Conservation (phyloP, 2,329 filamentous ascomycete genomes). For the Clarireedia paspali region DNA sequence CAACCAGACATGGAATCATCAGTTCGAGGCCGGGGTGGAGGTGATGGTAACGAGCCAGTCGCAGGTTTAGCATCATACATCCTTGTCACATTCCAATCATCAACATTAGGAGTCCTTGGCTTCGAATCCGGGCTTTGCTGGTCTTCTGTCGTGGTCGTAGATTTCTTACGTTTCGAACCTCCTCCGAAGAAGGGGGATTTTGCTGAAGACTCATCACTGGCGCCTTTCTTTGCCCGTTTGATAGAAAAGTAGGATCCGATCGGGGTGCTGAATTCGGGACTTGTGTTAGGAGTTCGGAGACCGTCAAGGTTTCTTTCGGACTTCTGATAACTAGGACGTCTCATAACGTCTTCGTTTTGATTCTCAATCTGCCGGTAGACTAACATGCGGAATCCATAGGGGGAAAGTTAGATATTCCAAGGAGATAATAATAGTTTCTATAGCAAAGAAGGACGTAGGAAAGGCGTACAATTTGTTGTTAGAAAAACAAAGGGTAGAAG, state of each 20-base stretch:
- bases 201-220: not conserved
- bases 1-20: not conserved
- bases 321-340: not conserved
- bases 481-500: too few relatives aligned
- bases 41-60: not conserved
- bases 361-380: not conserved
- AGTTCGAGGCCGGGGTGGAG: not conserved
- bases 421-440: not conserved
- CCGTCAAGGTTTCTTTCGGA: conserved; percentile 1
- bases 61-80: conserved; percentile 3
- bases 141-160: not conserved
- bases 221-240: not conserved
- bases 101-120: not conserved
- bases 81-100: conserved; percentile 8
- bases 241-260: not conserved
- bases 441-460: too few relatives aligned
- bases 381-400: not conserved
- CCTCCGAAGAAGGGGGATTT: not conserved
- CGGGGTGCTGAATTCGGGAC: not conserved
- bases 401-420: not conserved
- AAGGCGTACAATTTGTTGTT: too few relatives aligned
- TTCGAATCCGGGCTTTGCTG: not conserved
- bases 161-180: not conserved
- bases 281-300: not conserved
- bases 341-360: conserved; percentile 2